Evolutionary conservation across 805 yeast genomes (phyloP), one percentile per base, ranked within the genome.

Genomic region (Lipomyces orientalis): DNA sequence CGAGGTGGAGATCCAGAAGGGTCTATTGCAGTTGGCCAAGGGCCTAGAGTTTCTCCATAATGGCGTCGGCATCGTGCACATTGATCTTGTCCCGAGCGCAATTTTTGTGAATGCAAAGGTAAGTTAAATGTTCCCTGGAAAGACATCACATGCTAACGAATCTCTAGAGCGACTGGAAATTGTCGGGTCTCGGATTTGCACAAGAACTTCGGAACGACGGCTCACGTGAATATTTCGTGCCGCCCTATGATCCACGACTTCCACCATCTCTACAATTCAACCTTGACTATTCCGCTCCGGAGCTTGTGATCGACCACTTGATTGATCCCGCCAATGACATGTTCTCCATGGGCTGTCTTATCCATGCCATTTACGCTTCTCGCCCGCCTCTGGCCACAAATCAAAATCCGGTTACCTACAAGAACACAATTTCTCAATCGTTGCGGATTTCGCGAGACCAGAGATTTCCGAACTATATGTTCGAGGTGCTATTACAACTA

Each of bases 161-260:
- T 34, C 29, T 16, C 52, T 90, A 88, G 71, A 93, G 96, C 4
- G 98, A 95, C 79, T 95, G 99, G 98, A 95, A 94, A 77, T 76
- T 95, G 1, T 85, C 90, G 6, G 98, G 98, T 0, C 83, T 95
- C 67, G 88, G 85, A 61, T 79, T 85, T 60, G 85, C 81, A 75
- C 90, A 81, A 72, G 77, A 56, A 16, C 31, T 62, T 29, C 55
- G 64, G 33, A 69, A 83, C 54, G 80, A 78, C 54, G 85, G 84
- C 16, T 74, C 86, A 12, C 83, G 83, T 3, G 91, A 88, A 64
- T 90, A 82, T 75, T 87, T 83, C 71, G 80, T 91, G 57, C 90
- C 91, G 74, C 90, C 89, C 60, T 84, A 86, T 69, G 93, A 92
- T 71, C 88, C 93, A 5, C 80, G 95, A 60, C 83, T 91, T 62